A percentile compares a stretch with the other conserved stretches of the same genome.
Conservation (phyloP, 2,329 filamentous ascomycete genomes). For the Stylonectria norvegica region DNA sequence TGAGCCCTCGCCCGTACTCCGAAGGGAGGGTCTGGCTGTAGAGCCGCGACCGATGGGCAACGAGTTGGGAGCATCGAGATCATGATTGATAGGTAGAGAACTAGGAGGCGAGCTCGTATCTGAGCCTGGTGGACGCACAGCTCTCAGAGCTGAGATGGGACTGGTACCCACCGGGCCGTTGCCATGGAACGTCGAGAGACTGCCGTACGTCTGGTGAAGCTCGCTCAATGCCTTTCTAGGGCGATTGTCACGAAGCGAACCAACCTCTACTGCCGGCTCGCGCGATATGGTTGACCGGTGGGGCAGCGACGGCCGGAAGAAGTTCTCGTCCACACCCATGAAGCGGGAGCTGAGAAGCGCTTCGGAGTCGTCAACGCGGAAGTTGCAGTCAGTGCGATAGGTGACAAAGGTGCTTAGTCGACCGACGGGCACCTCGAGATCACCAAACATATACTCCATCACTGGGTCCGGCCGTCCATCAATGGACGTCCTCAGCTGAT, state of each 20-base stretch:
- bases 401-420: constrained; percentile 76
- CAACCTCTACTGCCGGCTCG: constrained; percentile 52
- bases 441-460: constrained; percentile 75
- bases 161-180: constrained; percentile 74
- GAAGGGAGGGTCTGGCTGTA: constrained; percentile 35
- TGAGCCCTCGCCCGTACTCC: constrained; percentile 48
- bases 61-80: constrained; percentile 48
- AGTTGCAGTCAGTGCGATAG: constrained; percentile 85
- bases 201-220: constrained; percentile 79
- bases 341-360: constrained; percentile 88
- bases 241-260: constrained; percentile 70
- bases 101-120: constrained; percentile 58
- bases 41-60: constrained; percentile 45
- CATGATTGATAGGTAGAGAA: constrained; percentile 47
- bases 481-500: constrained; percentile 55
- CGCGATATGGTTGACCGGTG: constrained; percentile 44
- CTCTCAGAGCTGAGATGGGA: constrained; percentile 77
- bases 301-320: constrained; percentile 75
- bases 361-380: constrained; percentile 88
- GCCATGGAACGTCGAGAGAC: constrained; percentile 85
- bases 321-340: constrained; percentile 84
- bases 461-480: constrained; percentile 44
- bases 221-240: constrained; percentile 50
- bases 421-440: constrained; percentile 82
- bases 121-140: constrained; percentile 60